These are phyloP conservation scores for Blastocystis sp. DNA, from an alignment of 352 stramenopile genomes.

Conservation along the genomic window DNA sequence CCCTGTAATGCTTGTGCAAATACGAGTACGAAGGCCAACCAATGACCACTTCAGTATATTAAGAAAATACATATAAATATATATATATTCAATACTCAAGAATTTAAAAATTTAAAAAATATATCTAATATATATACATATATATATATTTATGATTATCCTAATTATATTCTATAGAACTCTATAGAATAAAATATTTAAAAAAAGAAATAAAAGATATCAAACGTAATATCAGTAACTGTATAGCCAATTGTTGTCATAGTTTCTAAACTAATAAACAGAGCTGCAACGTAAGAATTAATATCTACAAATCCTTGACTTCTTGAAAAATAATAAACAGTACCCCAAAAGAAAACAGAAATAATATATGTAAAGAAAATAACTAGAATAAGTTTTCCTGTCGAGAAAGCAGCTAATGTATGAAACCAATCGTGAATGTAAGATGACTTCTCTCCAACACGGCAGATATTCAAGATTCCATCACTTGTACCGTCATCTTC, in stretches of 20 bases:
- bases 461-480: too few relatives aligned
- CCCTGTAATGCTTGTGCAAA: constrained; percentile 26
- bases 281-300: constrained; percentile 17
- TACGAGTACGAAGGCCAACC: constrained; percentile 18
- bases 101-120: too few relatives aligned
- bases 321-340: constrained; percentile 18
- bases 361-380: constrained; percentile 33
- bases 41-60: constrained; percentile 22
- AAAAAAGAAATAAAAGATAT: background rate
- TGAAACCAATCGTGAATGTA: constrained; percentile 39
- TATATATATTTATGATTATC: too few relatives aligned
- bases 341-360: constrained; percentile 17
- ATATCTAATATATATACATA: too few relatives aligned
- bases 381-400: constrained; percentile 6
- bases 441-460: too few relatives aligned
- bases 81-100: too few relatives aligned
- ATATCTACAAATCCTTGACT: constrained; percentile 32
- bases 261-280: constrained; percentile 32
- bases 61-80: too few relatives aligned
- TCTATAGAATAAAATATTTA: too few relatives aligned
- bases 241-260: constrained; percentile 34
- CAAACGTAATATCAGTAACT: constrained; percentile 33
- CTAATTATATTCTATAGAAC: too few relatives aligned
- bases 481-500: too few relatives aligned
- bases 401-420: constrained; percentile 29